Percentiles rank a stretch among this genome's conserved stretches.
Conservation (phyloP, 306 rosid genomes). For the Dalbergia oliveri region DNA sequence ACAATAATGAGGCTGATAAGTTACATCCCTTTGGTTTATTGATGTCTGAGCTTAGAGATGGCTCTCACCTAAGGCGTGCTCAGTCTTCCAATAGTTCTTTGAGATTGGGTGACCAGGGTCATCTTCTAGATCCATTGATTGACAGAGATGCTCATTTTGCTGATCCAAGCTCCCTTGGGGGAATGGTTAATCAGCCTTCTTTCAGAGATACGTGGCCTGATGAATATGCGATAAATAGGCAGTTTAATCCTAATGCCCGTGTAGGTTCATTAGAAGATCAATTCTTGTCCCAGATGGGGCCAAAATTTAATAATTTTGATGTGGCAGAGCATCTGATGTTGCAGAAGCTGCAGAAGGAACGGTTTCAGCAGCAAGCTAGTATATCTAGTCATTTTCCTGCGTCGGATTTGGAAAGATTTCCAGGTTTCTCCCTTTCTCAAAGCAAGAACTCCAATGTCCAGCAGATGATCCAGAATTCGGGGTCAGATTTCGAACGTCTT, state of each 20-base stretch:
- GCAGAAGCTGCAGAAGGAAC: conserved; percentile 61
- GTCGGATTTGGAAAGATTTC: conserved; percentile 56
- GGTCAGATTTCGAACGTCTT: conserved; percentile 62
- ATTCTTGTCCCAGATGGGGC: conserved; percentile 54
- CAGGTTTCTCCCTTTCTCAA: conserved; percentile 55
- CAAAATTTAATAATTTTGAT: conserved; percentile 53
- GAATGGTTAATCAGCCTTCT: conserved; percentile 56
- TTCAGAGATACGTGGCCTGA: conserved; percentile 59
- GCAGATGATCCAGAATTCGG: conserved; percentile 59
- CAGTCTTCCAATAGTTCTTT: conserved; percentile 61
- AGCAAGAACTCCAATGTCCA: conserved; percentile 56
- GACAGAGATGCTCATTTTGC: conserved; percentile 55
- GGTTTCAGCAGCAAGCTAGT: conserved; percentile 57
- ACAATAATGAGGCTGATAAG: conserved; percentile 58
- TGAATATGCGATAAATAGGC: conserved; percentile 51
- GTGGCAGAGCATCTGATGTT: conserved; percentile 54
- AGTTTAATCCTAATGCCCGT: conserved; percentile 50
- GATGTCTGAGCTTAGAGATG: conserved; percentile 73
- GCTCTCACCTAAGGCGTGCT: conserved; percentile 62
- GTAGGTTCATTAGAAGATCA: conserved; percentile 59
- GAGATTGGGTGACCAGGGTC: conserved; percentile 64
- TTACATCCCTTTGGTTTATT: conserved; percentile 77
- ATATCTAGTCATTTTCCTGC: conserved; percentile 53
- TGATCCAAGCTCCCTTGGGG: conserved; percentile 53
- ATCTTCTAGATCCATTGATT: conserved; percentile 55